Conservation (phyloP, 805 yeast species). For the Cyberlindnera meyerae region DNA sequence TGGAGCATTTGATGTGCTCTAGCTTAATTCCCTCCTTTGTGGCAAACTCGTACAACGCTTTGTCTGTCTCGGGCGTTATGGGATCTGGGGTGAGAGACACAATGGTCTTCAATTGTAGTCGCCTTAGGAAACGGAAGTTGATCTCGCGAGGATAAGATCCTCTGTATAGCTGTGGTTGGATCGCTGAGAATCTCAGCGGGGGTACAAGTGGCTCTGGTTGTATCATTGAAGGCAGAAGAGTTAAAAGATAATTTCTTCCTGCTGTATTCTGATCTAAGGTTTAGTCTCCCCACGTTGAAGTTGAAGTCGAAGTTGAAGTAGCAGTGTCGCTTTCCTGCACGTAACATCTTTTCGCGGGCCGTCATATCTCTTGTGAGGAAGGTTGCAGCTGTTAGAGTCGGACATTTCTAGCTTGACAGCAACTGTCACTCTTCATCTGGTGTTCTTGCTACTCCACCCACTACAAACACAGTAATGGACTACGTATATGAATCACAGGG, state of each 20-base stretch:
- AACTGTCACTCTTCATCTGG: too few relatives aligned
- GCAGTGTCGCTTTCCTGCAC: too few relatives aligned
- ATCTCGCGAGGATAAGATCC: constrained; percentile 84
- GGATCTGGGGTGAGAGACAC: constrained; percentile 79
- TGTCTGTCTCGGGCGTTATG: constrained; percentile 49
- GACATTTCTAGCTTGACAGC: too few relatives aligned
- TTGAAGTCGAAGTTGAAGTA: too few relatives aligned
- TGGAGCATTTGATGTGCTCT: constrained; percentile 63
- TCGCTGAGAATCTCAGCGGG: constrained; percentile 71
- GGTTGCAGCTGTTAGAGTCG: too few relatives aligned
- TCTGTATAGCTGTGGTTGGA: constrained; percentile 67
- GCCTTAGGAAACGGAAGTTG: constrained; percentile 61
- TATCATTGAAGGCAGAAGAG: not conserved
- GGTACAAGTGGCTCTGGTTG: constrained; percentile 41
- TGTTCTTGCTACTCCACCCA: not conserved
- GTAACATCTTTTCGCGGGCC: too few relatives aligned
- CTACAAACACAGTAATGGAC: constrained; percentile 23
- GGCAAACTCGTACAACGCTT: constrained; percentile 48
- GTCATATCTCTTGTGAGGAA: too few relatives aligned
- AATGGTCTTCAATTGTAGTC: constrained; percentile 64
- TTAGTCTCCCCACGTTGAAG: too few relatives aligned
- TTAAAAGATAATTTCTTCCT: not conserved
- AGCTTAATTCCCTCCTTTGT: constrained; percentile 47
- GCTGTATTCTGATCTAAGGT: too few relatives aligned
- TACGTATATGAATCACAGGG: constrained; percentile 16